phyloP scores from a whole-genome alignment of 2,329 filamentous ascomycete species.

The Colletotrichum liaoningense region DNA sequence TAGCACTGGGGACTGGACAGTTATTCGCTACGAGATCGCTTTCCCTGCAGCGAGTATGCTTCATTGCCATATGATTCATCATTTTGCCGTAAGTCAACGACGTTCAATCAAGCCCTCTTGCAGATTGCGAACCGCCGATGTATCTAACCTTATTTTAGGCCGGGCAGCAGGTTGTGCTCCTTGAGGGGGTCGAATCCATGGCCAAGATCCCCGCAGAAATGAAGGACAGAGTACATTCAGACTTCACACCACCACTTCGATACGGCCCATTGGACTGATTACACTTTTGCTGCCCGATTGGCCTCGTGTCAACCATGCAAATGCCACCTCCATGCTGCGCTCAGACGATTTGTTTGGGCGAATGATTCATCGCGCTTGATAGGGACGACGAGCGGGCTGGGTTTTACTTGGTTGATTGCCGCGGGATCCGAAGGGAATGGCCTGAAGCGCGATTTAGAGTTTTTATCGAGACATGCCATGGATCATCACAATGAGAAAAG shows the following conservation, averaged over 20 bases:
- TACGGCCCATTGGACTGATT: conserved; percentile 24
- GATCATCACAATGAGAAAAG: not conserved
- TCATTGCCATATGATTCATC: conserved; percentile 32
- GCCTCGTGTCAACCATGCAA: not conserved
- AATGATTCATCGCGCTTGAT: not conserved
- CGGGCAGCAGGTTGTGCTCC: conserved; percentile 20
- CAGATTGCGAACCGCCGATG: too few species aligned
- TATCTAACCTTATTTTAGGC: conserved; percentile 4
- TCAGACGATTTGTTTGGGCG: not conserved
- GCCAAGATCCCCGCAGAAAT: conserved; percentile 20
- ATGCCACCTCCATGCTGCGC: not conserved
- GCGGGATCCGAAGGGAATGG: not conserved
- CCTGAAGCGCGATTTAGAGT: not conserved
- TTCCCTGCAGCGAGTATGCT: conserved; percentile 32
- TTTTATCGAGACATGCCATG: not conserved
- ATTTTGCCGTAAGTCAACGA: conserved; percentile 18
- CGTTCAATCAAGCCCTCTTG: not conserved
- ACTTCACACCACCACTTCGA: conserved; percentile 10
- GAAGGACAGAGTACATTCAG: conserved; percentile 29
- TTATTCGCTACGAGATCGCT: conserved; percentile 30
- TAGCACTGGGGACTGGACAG: conserved; percentile 28
- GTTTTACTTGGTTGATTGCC: not conserved
- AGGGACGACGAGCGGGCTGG: not conserved
- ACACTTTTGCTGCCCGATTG: not conserved
- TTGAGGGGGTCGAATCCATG: conserved; percentile 26